phyloP scores from a whole-genome alignment of 2,329 filamentous ascomycete genomes.

The Colletotrichum tabaci region DNA sequence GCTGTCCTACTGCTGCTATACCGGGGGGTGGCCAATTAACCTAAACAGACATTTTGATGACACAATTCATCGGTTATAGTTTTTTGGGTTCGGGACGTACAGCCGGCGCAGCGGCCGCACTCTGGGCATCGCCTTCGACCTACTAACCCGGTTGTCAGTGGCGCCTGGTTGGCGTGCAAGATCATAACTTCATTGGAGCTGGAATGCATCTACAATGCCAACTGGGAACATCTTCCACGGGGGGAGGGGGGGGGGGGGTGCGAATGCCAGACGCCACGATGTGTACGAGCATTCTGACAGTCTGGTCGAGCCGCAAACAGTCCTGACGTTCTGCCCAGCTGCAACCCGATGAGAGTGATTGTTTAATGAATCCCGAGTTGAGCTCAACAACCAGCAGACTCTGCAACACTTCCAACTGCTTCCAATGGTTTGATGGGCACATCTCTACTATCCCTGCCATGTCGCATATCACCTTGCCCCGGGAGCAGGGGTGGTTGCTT shows the following conservation, averaged over 20 bases:
- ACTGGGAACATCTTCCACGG: not conserved
- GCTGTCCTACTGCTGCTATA: constrained; percentile 16
- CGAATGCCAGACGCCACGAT: constrained; percentile 2
- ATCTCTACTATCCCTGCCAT: constrained; percentile 33
- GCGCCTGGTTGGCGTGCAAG: not conserved
- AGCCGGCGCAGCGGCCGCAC: constrained; percentile 13
- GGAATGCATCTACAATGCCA: not conserved
- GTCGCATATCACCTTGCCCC: constrained; percentile 37
- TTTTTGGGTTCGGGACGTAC: not conserved
- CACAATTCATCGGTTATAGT: not conserved
- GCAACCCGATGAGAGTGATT: not conserved
- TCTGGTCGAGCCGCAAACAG: constrained; percentile 8
- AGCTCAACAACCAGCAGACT: not conserved
- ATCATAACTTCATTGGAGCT: not conserved
- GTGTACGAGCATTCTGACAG: not conserved
- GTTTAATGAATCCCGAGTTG: not conserved
- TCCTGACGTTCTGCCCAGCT: constrained; percentile 22
- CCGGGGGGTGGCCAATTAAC: constrained; percentile 1
- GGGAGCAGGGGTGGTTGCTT: constrained; percentile 34
- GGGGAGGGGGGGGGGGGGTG: not conserved
- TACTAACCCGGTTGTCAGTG: constrained; percentile 1
- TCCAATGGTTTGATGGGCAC: constrained; percentile 14
- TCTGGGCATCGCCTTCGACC: not conserved
- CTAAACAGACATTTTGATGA: not conserved
- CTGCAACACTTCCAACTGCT: not conserved